Evolutionary conservation across 163 green algal genomes (phyloP), one percentile per base, ranked within the genome.

Genomic region (Scenedesmus sp.): DNA sequence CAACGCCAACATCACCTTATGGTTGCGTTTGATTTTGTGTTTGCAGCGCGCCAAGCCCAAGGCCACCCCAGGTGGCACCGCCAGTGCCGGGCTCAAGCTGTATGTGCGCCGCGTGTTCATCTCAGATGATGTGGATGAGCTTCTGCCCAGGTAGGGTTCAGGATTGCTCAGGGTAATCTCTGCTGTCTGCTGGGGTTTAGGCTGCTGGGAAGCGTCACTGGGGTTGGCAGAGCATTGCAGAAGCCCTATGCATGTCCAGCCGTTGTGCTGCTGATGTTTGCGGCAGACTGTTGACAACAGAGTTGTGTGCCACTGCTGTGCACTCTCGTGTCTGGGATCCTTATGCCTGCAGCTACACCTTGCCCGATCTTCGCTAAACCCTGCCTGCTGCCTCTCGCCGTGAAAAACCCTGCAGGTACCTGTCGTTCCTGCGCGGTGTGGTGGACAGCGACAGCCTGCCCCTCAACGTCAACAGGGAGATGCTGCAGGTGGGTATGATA

Each of bases 101-200:
- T 99, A 99, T 90, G 98, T 99, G 76, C 95, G 98, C 73, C 96
- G 98, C 81, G 98, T 99, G 9, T 99, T 99, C 95, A 99, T 99
- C 96, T 97, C 93, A n/a, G 98, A 99, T 88, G 96, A 98, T 54
- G 99, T 99, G 81, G 96, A 99, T n/a, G 97, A 99, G 54, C 96
- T 99, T 20, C 93, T 99, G 79, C 98, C 98, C n/a, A 97, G 96
- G 95, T 99, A 77, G 67, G 67, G 59, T 64, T 64, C 59, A 64
- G 10, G 59, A 9, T 64, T 64, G 59, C 10, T 64, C 8, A 64
- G 59, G 59, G 59, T 64, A 15, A 15, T 10, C 10, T 1, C 59
- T 9, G 8, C 59, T 64, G 59, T 64, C 10, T 9, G 59, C 59
- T 64, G 59, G 59, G 34, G 34, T 46, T 46, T 46, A 46, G 34